These are phyloP conservation scores for Trametes elegans DNA, from an alignment of 768 basidiomycete species.

Conservation along the genomic window DNA sequence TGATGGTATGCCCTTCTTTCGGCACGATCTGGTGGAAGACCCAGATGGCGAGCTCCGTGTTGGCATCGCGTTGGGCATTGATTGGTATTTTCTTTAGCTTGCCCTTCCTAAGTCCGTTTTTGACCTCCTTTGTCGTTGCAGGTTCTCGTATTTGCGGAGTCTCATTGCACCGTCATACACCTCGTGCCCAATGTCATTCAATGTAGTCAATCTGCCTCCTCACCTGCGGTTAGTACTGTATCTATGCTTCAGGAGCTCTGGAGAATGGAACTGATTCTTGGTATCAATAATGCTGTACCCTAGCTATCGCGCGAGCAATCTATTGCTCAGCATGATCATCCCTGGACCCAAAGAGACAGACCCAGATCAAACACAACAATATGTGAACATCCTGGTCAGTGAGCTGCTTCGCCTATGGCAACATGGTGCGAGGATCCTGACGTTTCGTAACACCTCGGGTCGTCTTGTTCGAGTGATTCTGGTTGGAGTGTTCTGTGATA, in stretches of 20 bases:
- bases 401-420: slow-evolving; percentile 10
- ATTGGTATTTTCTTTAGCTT: slow-evolving; percentile 29
- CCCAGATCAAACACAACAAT: slow-evolving; percentile 3
- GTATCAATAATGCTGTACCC: slow-evolving; percentile 28
- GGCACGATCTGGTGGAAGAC: slow-evolving; percentile 4
- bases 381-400: not conserved
- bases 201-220: slow-evolving; percentile 31
- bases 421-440: not conserved
- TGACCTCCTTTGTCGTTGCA: slow-evolving; percentile 10
- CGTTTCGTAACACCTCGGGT: slow-evolving; percentile 17
- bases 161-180: slow-evolving; percentile 36
- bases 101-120: not conserved
- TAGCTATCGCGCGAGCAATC: slow-evolving; percentile 13
- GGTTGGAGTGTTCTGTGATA: slow-evolving; percentile 36
- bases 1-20: slow-evolving; percentile 32
- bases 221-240: slow-evolving; percentile 30
- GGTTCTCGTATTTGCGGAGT: slow-evolving; percentile 38
- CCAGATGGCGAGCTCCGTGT: slow-evolving; percentile 29
- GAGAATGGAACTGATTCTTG: slow-evolving; percentile 14
- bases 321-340: slow-evolving; percentile 6
- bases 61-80: slow-evolving; percentile 30
- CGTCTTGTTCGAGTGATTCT: slow-evolving; percentile 32
- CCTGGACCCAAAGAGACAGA: slow-evolving; percentile 15
- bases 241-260: too few relatives aligned
- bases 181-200: slow-evolving; percentile 35